Percentiles rank a stretch among this genome's conserved stretches.
phyloP scores from a whole-genome alignment of 108 stramenopile species.

The Schizochytrium sp. region DNA sequence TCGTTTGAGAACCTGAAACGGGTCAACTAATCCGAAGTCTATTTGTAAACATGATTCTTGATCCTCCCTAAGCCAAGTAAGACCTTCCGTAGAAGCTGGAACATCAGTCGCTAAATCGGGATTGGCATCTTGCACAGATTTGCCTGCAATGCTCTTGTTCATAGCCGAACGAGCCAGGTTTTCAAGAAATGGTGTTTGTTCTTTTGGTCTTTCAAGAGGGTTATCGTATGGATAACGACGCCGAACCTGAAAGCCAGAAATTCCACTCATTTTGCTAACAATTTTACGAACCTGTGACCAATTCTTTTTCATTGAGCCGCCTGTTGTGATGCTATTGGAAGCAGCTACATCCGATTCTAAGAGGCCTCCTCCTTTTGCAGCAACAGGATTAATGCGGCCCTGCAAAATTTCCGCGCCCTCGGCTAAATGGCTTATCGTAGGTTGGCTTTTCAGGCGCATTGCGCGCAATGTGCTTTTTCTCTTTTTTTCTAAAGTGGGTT shows the following conservation, averaged over 20 bases:
- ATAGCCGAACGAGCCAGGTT: background rate
- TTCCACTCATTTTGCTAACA: background rate
- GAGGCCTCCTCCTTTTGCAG: background rate
- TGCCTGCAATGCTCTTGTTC: background rate
- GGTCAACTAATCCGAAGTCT: conserved; percentile 55
- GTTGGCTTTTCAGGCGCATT: background rate
- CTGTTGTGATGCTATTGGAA: background rate
- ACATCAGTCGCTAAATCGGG: background rate
- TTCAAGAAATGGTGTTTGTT: background rate
- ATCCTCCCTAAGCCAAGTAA: background rate
- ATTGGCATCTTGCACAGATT: background rate
- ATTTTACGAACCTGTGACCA: background rate
- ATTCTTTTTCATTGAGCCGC: background rate
- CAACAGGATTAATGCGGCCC: background rate
- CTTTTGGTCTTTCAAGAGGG: background rate
- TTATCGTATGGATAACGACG: background rate
- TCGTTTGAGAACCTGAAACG: background rate
- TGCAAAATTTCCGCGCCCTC: background rate
- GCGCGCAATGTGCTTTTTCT: conserved; percentile 35
- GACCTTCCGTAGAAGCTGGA: background rate
- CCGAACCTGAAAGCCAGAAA: background rate
- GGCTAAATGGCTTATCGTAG: background rate
- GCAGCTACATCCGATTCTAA: background rate
- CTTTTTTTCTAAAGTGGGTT: background rate
- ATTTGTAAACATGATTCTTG: background rate